Conservation (phyloP, 2,329 filamentous ascomycete species). For the Colletotrichum horii region DNA sequence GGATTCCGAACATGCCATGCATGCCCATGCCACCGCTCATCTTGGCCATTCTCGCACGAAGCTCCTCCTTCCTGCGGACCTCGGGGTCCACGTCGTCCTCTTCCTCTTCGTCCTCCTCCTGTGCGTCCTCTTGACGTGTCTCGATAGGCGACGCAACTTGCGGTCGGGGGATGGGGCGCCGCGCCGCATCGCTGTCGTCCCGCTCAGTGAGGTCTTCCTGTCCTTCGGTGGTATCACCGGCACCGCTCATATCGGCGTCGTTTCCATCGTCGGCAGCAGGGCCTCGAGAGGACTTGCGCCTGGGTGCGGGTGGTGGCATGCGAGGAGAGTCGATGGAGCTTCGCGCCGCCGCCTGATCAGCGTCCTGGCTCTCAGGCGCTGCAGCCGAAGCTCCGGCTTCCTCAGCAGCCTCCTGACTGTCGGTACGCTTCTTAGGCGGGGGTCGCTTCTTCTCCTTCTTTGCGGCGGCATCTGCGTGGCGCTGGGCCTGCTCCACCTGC, state of each 20-base stretch:
- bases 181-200: slow-evolving; percentile 74
- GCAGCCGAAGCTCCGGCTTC: slow-evolving; percentile 23
- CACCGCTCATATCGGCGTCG: slow-evolving; percentile 69
- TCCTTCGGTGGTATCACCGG: slow-evolving; percentile 67
- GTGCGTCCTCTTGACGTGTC: slow-evolving; percentile 38
- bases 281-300: slow-evolving; percentile 58
- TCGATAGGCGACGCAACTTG: slow-evolving; percentile 40
- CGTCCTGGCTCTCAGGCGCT: slow-evolving; percentile 34
- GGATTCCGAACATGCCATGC: slow-evolving; percentile 89
- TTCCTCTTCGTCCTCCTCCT: slow-evolving; percentile 68
- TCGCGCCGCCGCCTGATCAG: slow-evolving; percentile 51
- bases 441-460: slow-evolving; percentile 87
- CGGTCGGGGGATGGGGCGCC: slow-evolving; percentile 39
- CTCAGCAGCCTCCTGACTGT: slow-evolving; percentile 47
- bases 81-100: slow-evolving; percentile 89
- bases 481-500: slow-evolving; percentile 85
- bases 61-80: slow-evolving; percentile 80
- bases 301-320: slow-evolving; percentile 45
- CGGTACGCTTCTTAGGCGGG: slow-evolving; percentile 70
- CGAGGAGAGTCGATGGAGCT: slow-evolving; percentile 55
- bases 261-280: slow-evolving; percentile 60
- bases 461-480: slow-evolving; percentile 76
- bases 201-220: slow-evolving; percentile 68
- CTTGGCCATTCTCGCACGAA: slow-evolving; percentile 95
- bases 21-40: slow-evolving; percentile 98